Evolutionary conservation across 2,329 filamentous ascomycete species (phyloP).

Genomic region (Monosporascus sp.): DNA sequence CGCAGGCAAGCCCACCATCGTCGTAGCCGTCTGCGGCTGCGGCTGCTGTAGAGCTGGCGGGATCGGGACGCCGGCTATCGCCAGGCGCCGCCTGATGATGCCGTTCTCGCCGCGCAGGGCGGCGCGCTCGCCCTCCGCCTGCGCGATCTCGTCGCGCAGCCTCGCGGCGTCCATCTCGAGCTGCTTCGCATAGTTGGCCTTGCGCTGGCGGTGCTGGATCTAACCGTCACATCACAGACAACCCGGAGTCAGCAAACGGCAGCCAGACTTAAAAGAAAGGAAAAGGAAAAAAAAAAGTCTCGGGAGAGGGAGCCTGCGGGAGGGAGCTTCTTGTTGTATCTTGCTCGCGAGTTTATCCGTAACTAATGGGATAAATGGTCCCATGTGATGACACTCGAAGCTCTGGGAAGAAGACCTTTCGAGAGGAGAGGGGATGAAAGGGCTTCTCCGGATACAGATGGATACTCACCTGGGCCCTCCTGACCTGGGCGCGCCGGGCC

Average conservation of each 20-base stretch:
- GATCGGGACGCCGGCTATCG: conserved; percentile 12
- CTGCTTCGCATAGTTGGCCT: conserved; percentile 49
- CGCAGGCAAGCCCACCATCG: neutral
- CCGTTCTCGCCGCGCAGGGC: conserved; percentile 38
- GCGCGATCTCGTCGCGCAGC: conserved; percentile 41
- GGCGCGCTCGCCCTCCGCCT: conserved; percentile 32
- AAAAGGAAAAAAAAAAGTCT: too few relatives aligned
- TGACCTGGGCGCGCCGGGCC: conserved; percentile 44
- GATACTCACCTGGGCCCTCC: conserved; percentile 36
- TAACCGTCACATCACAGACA: too few relatives aligned
- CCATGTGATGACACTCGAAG: too few relatives aligned
- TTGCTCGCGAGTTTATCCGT: too few relatives aligned
- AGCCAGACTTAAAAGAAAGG: too few relatives aligned
- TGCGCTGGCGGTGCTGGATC: conserved; percentile 50
- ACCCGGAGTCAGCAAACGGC: too few relatives aligned
- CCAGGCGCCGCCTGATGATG: conserved; percentile 31
- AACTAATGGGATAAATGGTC: too few relatives aligned
- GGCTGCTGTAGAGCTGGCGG: neutral
- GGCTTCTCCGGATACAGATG: too few relatives aligned
- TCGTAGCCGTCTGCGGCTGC: neutral
- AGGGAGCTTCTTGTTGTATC: too few relatives aligned
- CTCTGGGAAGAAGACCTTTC: too few relatives aligned
- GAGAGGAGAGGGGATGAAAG: too few relatives aligned
- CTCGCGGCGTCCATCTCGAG: conserved; percentile 46
- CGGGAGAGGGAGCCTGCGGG: too few relatives aligned